These are phyloP conservation scores for Hymenoscyphus repandus DNA, from an alignment of 2,329 filamentous ascomycete genomes.

Conservation along the genomic window DNA sequence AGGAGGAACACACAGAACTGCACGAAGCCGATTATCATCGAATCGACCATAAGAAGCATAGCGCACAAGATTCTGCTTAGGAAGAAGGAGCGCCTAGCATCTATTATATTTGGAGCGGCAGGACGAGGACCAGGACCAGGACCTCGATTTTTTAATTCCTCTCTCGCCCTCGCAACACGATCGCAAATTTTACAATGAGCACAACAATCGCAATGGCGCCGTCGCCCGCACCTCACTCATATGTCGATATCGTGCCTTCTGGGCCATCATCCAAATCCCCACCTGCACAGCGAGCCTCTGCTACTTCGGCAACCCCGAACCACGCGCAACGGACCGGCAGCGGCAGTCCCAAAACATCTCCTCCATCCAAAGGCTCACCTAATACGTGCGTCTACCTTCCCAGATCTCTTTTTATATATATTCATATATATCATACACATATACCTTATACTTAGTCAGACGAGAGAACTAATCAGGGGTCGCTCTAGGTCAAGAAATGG, in stretches of 20 bases:
- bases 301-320: conserved; percentile 37
- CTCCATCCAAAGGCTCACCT: conserved; percentile 49
- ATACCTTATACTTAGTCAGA: conserved; percentile 5
- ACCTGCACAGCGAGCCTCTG: conserved; percentile 25
- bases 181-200: conserved; percentile 47
- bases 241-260: conserved; percentile 43
- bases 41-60: conserved; percentile 8
- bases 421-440: background rate
- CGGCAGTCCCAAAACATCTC: conserved; percentile 46
- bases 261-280: conserved; percentile 26
- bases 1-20: conserved; percentile 22
- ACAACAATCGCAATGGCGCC: conserved; percentile 64
- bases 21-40: conserved; percentile 16
- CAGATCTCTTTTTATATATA: too few species aligned
- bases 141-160: background rate
- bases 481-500: conserved; percentile 47
- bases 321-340: conserved; percentile 46
- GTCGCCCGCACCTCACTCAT: conserved; percentile 60
- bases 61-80: conserved; percentile 8
- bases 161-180: conserved; percentile 4
- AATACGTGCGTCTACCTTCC: conserved; percentile 48
- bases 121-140: background rate
- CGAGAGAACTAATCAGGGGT: conserved; percentile 18
- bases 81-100: conserved; percentile 7
- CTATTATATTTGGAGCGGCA: conserved; percentile 9